A percentile compares a stretch with the other conserved stretches of the same genome.
Conservation (phyloP, 2,329 filamentous ascomycete species). For the Microsporum canis region DNA sequence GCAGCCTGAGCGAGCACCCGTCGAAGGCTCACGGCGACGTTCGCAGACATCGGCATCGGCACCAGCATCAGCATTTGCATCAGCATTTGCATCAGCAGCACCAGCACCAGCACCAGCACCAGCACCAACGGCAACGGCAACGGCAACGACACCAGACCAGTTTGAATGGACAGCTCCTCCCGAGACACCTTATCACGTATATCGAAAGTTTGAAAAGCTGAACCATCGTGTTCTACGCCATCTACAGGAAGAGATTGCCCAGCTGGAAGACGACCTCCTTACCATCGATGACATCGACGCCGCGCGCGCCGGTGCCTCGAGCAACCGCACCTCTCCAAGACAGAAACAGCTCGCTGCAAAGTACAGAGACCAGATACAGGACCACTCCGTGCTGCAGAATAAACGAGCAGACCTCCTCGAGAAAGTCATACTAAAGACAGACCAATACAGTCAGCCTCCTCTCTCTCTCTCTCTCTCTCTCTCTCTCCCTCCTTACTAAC, state of each 20-base stretch:
- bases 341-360: conserved; percentile 30
- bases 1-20: not conserved
- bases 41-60: not conserved
- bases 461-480: not conserved
- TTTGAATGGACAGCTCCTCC: not conserved
- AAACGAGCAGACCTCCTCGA: conserved; percentile 45
- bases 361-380: conserved; percentile 38
- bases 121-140: not conserved
- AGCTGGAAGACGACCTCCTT: conserved; percentile 68
- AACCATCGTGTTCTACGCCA: conserved; percentile 75
- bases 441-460: conserved; percentile 46
- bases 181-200: conserved; percentile 47
- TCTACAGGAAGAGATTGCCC: conserved; percentile 71
- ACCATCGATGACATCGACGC: conserved; percentile 52
- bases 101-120: not conserved
- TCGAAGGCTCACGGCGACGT: not conserved
- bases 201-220: conserved; percentile 68
- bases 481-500: conserved; percentile 1
- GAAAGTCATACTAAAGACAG: conserved; percentile 45
- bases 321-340: conserved; percentile 22
- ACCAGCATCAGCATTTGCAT: not conserved
- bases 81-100: not conserved
- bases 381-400: conserved; percentile 43
- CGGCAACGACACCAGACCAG: not conserved
- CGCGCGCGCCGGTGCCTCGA: conserved; percentile 20